Conservation (phyloP, 306 rosid species). For the Bauhinia variegata region DNA sequence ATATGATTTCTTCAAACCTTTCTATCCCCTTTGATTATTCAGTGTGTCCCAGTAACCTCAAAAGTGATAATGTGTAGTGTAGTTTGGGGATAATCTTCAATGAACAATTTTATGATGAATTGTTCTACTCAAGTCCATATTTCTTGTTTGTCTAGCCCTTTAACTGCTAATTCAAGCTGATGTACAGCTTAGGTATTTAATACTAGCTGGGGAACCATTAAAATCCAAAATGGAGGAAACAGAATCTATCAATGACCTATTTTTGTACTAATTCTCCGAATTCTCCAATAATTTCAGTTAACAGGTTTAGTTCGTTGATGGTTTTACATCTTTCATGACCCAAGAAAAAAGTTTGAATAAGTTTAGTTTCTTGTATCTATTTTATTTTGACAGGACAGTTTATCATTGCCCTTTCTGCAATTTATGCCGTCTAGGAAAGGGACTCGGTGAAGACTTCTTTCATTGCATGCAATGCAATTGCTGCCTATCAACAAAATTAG, state of each 20-base stretch:
- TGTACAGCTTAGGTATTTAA: conserved; percentile 5
- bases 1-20: not conserved
- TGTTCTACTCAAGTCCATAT: conserved; percentile 6
- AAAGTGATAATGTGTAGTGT: not conserved
- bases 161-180: not conserved
- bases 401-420: conserved; percentile 84
- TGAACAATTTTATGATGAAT: not conserved
- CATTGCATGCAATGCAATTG: conserved; percentile 85
- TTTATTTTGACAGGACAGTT: conserved; percentile 50
- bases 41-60: not conserved
- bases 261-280: not conserved
- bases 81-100: not conserved
- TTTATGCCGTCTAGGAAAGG: conserved; percentile 72
- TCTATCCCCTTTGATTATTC: conserved; percentile 11
- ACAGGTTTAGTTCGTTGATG: not conserved
- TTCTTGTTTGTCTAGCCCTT: not conserved
- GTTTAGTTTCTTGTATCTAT: not conserved
- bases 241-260: too few species aligned
- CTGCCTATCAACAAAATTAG: conserved; percentile 66
- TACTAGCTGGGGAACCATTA: not conserved
- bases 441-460: conserved; percentile 70
- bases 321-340: not conserved
- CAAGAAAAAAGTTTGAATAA: not conserved
- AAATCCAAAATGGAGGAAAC: not conserved
- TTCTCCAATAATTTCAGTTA: not conserved